Percentiles rank a stretch among this genome's conserved stretches.
phyloP scores from a whole-genome alignment of 306 rosid species.

The Casuarina cunninghamiana region DNA sequence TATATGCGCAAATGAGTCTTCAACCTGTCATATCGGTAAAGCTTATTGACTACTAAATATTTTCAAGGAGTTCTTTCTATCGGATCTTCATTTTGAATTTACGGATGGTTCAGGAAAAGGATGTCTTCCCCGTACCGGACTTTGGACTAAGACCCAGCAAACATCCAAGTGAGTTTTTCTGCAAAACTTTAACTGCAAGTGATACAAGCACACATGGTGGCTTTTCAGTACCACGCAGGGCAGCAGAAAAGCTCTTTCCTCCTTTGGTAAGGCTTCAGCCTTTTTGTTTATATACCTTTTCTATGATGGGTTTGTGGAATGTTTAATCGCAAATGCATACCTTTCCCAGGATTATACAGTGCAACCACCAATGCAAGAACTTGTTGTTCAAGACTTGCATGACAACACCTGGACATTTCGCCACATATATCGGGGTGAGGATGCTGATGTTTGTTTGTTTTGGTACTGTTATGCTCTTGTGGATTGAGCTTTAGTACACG shows the following conservation, averaged over 20 bases:
- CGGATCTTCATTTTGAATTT: not conserved
- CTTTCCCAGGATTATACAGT: constrained; percentile 71
- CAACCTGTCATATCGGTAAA: constrained; percentile 88
- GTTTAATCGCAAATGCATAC: not conserved
- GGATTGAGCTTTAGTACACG: not conserved
- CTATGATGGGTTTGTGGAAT: not conserved
- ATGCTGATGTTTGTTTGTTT: not conserved
- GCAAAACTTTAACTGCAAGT: constrained; percentile 96
- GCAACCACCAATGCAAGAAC: constrained; percentile 94
- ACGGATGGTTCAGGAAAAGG: constrained; percentile 63
- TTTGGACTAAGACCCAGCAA: constrained; percentile 77
- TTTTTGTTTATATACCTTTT: not conserved
- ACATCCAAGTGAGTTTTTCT: constrained; percentile 92
- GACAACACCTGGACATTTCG: constrained; percentile 90
- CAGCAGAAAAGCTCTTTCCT: constrained; percentile 96
- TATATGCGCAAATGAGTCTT: constrained; percentile 95
- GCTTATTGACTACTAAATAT: constrained; percentile 21
- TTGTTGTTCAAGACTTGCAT: constrained; percentile 87
- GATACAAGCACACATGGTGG: constrained; percentile 97
- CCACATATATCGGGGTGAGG: constrained; percentile 85
- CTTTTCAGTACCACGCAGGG: constrained; percentile 89
- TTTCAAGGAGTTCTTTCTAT: not conserved
- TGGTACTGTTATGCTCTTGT: not conserved
- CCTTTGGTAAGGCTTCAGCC: constrained; percentile 52
- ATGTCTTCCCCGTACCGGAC: constrained; percentile 80